Percentiles rank a stretch among this genome's conserved stretches.
phyloP scores from a whole-genome alignment of 2,329 filamentous ascomycete species.

The Magnaporthiopsis incrustans region DNA sequence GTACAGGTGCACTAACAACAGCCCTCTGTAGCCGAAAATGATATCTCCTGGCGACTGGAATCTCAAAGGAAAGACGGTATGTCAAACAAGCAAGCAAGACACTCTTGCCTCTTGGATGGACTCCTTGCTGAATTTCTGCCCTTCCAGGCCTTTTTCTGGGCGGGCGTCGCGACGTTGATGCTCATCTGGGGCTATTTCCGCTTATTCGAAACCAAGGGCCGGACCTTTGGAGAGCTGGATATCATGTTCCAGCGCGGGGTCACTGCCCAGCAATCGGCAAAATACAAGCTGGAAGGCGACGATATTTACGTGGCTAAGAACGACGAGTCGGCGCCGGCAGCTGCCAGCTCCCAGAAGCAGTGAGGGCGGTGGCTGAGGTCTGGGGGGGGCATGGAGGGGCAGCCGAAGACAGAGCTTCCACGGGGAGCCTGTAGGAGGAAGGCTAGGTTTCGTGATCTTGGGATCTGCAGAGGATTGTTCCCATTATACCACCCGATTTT shows the following conservation, averaged over 20 bases:
- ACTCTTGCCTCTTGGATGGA: too few species aligned
- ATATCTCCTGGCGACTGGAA: constrained; percentile 31
- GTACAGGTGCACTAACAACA: too few species aligned
- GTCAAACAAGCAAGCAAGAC: background rate
- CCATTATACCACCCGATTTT: too few species aligned
- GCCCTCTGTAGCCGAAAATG: constrained; percentile 26
- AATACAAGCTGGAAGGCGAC: constrained; percentile 4
- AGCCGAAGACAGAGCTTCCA: too few species aligned
- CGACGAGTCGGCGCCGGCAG: background rate
- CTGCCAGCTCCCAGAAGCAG: background rate
- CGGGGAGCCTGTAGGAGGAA: too few species aligned
- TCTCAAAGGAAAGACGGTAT: constrained; percentile 29
- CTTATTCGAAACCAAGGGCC: constrained; percentile 32
- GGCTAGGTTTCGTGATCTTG: too few species aligned
- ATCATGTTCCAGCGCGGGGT: constrained; percentile 70
- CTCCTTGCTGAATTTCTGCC: background rate
- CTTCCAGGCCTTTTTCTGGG: constrained; percentile 30
- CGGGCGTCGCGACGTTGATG: constrained; percentile 23
- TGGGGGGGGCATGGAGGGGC: too few species aligned
- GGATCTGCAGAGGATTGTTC: too few species aligned
- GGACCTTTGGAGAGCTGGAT: constrained; percentile 32
- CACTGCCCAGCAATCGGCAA: constrained; percentile 55
- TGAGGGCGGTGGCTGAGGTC: too few species aligned
- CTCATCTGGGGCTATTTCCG: constrained; percentile 33
- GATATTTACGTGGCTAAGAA: constrained; percentile 1